These are phyloP conservation scores for Lachancea dasiensis DNA, from an alignment of 805 yeast species.

Conservation along the genomic window DNA sequence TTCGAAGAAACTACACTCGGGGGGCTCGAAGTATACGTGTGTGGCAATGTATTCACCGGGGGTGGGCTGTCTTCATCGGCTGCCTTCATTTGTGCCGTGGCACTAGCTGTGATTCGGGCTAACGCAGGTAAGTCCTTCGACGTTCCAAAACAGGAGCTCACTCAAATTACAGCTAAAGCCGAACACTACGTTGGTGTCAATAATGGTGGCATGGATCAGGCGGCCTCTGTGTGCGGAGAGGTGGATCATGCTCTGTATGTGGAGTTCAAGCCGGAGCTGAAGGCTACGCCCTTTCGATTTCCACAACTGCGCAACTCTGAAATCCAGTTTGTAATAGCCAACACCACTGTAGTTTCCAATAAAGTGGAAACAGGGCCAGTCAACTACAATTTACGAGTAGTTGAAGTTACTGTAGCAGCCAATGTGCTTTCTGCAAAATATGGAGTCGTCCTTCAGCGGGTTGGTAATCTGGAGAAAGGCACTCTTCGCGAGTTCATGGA, in stretches of 20 bases:
- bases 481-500: constrained; percentile 62
- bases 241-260: constrained; percentile 51
- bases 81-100: constrained; percentile 61
- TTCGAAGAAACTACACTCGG: constrained; percentile 30
- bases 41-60: constrained; percentile 68
- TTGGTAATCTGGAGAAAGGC: constrained; percentile 50
- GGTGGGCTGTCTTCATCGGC: constrained; percentile 69
- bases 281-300: constrained; percentile 48
- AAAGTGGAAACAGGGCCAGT: constrained; percentile 66
- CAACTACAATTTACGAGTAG: constrained; percentile 65
- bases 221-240: constrained; percentile 64
- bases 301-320: constrained; percentile 41
- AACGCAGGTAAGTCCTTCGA: constrained; percentile 37
- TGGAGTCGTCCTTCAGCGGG: constrained; percentile 38
- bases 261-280: constrained; percentile 53
- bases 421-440: constrained; percentile 47
- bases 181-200: constrained; percentile 71
- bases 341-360: constrained; percentile 56
- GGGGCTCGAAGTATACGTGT: constrained; percentile 48
- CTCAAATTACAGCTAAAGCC: constrained; percentile 54
- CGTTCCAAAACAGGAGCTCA: constrained; percentile 47
- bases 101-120: constrained; percentile 50
- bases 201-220: constrained; percentile 78
- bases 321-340: constrained; percentile 54
- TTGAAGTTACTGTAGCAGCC: constrained; percentile 65